Base-by-base conservation (phyloP, 2,329 filamentous ascomycete genomes). In the Escovopsis sp. region DNA sequence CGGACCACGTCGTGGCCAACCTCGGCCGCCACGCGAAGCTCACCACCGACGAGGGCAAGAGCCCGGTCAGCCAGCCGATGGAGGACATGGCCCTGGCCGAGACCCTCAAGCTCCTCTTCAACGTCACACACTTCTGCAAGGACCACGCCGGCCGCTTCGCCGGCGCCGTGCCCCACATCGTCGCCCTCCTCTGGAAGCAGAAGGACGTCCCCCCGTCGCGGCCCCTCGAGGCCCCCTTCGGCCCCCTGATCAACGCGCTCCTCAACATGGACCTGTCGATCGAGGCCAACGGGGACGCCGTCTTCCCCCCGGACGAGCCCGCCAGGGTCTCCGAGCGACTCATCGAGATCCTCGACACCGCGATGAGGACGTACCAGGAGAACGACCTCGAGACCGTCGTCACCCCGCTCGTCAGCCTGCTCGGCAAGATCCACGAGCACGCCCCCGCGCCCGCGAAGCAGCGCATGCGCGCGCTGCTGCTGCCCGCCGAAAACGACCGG, bases 51-150 rank as follows among this genome's bases (percentile, higher is more conserved):
- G 53, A 55, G n/a, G 51, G 53, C 37, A 61, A 60, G 37, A 48
- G 55, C 20, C 55, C 52, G 7, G 32, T 35, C 10, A 49, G 49
- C 11, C 64, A 74, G 35, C 71, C 74, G 0, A 83, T 88, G 71
- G 77, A 82, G 48, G 77, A 82, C 44, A 77, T 89, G 75, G 86
- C 88, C 1, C 68, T 96, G 32, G 71, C 70, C 8, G 89, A 96
- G 59, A 89, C 83, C 0, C 65, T 91, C 39, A 95, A 94, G 55
- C 70, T 96, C 34, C 64, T 94, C 40, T 96, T 93, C 68, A 95
- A 95, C 59, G 69, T 94, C 41, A 83, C 82, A 2, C 79, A 88
- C 51, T 78, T 79, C 53, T 81, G 80, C 49, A 75, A 78, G 4
- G 69, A 79, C 35, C 68, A 80, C 24, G 61, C 65, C 5, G 57